These are phyloP conservation scores for Blastobotrys elegans DNA, from an alignment of 1,139 yeast species.

Conservation along the genomic window DNA sequence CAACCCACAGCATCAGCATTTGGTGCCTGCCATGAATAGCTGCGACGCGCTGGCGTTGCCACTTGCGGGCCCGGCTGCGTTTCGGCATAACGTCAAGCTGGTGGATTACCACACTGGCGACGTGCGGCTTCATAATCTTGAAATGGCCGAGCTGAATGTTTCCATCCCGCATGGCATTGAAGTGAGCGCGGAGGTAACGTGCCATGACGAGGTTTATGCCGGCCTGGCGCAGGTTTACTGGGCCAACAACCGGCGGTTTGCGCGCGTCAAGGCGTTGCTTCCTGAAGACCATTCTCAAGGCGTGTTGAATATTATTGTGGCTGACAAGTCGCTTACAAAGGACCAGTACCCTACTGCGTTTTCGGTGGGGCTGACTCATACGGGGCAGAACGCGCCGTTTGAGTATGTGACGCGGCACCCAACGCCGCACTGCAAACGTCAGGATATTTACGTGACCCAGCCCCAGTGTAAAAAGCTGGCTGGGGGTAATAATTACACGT, in stretches of 20 bases:
- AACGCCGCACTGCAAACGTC: slow-evolving; percentile 58
- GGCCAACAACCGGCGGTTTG: slow-evolving; percentile 58
- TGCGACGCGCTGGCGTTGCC: slow-evolving; percentile 77
- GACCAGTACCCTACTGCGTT: slow-evolving; percentile 48
- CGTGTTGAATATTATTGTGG: slow-evolving; percentile 69
- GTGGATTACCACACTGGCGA: slow-evolving; percentile 72
- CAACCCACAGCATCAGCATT: slow-evolving; percentile 73
- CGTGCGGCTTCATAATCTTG: slow-evolving; percentile 66
- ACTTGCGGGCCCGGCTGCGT: slow-evolving; percentile 75
- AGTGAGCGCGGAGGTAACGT: slow-evolving; percentile 48
- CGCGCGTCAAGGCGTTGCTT: slow-evolving; percentile 73
- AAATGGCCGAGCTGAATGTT: slow-evolving; percentile 72
- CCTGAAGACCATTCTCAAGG: slow-evolving; percentile 69
- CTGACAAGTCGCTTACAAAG: slow-evolving; percentile 43
- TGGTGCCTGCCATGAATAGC: slow-evolving; percentile 77
- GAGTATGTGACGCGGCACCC: slow-evolving; percentile 72
- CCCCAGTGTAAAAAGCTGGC: slow-evolving; percentile 72
- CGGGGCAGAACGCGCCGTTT: slow-evolving; percentile 54
- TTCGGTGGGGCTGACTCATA: slow-evolving; percentile 73
- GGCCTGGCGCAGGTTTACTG: slow-evolving; percentile 75
- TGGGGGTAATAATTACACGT: slow-evolving; percentile 55
- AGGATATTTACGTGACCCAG: slow-evolving; percentile 74
- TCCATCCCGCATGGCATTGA: slow-evolving; percentile 68
- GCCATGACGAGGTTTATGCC: slow-evolving; percentile 24
- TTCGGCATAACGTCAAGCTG: slow-evolving; percentile 52